Evolutionary conservation across 2,329 filamentous ascomycete genomes (phyloP).

Genomic region (Trichoderma koningii): DNA sequence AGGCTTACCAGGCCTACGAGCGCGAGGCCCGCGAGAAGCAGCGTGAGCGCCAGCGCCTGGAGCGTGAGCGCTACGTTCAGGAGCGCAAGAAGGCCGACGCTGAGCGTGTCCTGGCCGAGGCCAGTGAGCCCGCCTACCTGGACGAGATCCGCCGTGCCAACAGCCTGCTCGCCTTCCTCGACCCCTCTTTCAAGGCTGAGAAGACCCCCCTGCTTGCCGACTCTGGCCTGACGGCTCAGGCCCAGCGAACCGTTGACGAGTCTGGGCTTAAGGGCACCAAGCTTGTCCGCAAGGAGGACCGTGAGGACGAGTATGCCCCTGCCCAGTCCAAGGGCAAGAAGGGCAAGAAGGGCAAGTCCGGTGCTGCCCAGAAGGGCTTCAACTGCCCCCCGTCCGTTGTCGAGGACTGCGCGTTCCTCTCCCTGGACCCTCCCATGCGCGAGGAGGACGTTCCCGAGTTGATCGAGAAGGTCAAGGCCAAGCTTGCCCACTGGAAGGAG

Average conservation of each 20-base stretch:
- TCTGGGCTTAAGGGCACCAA: slow-evolving; percentile 82
- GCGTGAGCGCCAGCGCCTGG: slow-evolving; percentile 76
- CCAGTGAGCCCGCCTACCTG: slow-evolving; percentile 82
- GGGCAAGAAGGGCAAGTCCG: slow-evolving; percentile 63
- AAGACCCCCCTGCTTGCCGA: slow-evolving; percentile 65
- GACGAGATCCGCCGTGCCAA: slow-evolving; percentile 91
- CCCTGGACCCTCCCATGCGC: slow-evolving; percentile 85
- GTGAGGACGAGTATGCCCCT: slow-evolving; percentile 82
- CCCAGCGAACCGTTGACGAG: slow-evolving; percentile 81
- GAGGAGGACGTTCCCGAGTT: slow-evolving; percentile 77
- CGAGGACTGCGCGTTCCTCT: slow-evolving; percentile 82
- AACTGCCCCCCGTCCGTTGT: slow-evolving; percentile 89
- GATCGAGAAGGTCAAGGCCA: slow-evolving; percentile 87
- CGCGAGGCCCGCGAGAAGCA: slow-evolving; percentile 75
- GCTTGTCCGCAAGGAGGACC: slow-evolving; percentile 82
- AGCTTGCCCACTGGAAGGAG: slow-evolving; percentile 87
- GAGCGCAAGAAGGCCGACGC: slow-evolving; percentile 76
- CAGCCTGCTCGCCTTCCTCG: slow-evolving; percentile 86
- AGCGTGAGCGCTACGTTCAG: slow-evolving; percentile 72
- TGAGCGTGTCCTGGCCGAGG: slow-evolving; percentile 75
- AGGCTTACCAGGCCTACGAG: slow-evolving; percentile 82
- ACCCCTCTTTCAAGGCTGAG: slow-evolving; percentile 70
- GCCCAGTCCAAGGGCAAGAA: slow-evolving; percentile 86
- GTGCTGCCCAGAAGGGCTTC: slow-evolving; percentile 62
- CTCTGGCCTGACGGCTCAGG: slow-evolving; percentile 75